Base-by-base conservation (phyloP, 306 rosid genomes). In the Arachis stenosperma region DNA sequence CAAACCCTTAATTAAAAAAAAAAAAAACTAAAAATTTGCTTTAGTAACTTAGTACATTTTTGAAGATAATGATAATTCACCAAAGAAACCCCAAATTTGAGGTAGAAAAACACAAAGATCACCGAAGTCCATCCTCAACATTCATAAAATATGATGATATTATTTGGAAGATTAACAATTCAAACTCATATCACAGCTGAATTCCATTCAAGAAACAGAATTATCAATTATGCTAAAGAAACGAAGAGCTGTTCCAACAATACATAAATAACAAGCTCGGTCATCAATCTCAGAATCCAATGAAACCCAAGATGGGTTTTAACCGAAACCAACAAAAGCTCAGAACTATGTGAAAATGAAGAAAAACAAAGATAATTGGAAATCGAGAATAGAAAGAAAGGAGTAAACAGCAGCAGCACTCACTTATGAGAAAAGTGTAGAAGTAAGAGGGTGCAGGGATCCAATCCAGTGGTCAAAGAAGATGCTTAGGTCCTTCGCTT, bases 401-500 rank as follows among this genome's bases (percentile, higher is more conserved):
- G 67, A 37, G 74, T 22, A 33, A 33, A 33, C 4, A 33, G 37
- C 37, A 71, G 80, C 41, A 85, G 69, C 6, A 85, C 84, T 85
- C 57, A 85, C 85, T 15, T 47, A 70, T 30, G 51, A 54, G 12
- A n/a, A 14, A n/a, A 14, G 62, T 10, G 41, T 33, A 33, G 63
- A 74, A 48, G 10, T 17, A 56, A 76, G 65, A 52, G 40, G 63
- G 40, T 6, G 12, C 62, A 70, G 41, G 22, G 13, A 75, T 65
- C 60, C 37, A 33, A 33, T 22, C 27, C 27, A 69, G 59, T 74
- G 50, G 50, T 47, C 42, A 84, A 64, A 53, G 62, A 70, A 80
- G 76, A 83, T 68, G 69, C 85, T 70, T 81, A 58, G 81, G 85
- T 79, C 82, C 81, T 70, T 66, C 51, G 48, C 46, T 53, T 40